Percentiles rank a stretch among this genome's conserved stretches.
Conservation (phyloP, 1,139 yeast genomes). For the Sugiyamaella neomexicana region DNA sequence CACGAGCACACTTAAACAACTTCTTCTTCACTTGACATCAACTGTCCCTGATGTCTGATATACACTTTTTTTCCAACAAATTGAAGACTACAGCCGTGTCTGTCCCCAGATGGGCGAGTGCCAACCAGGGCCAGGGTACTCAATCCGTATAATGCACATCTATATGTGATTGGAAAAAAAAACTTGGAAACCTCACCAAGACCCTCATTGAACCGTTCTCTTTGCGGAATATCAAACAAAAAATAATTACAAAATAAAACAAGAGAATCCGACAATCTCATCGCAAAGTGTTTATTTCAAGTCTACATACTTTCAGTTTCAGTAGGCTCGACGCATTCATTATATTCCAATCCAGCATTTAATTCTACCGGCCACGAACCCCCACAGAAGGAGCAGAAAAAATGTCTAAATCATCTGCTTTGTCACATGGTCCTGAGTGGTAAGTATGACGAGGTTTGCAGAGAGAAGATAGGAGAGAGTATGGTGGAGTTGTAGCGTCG, state of each 20-base stretch:
- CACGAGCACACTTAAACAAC: not conserved
- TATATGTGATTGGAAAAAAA: not conserved
- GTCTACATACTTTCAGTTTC: not conserved
- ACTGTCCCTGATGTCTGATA: not conserved
- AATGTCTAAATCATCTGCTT: constrained; percentile 38
- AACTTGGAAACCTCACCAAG: not conserved
- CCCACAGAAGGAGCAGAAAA: not conserved
- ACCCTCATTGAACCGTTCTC: not conserved
- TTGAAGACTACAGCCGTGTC: not conserved
- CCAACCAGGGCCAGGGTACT: not conserved
- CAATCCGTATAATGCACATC: not conserved
- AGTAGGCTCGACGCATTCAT: not conserved
- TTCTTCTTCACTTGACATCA: not conserved
- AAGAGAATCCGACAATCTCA: not conserved
- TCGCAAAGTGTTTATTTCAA: not conserved
- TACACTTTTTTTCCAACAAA: not conserved
- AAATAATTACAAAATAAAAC: not conserved
- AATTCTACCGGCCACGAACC: not conserved
- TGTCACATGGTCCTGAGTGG: constrained; percentile 47
- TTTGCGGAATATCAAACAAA: not conserved
- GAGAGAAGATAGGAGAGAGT: no score
- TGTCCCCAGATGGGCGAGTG: no score
- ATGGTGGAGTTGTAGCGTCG: not conserved
- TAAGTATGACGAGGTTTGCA: no score
- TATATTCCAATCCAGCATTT: not conserved